phyloP scores from a whole-genome alignment of 345 rosid genomes.

The Rhizophora mangle region DNA sequence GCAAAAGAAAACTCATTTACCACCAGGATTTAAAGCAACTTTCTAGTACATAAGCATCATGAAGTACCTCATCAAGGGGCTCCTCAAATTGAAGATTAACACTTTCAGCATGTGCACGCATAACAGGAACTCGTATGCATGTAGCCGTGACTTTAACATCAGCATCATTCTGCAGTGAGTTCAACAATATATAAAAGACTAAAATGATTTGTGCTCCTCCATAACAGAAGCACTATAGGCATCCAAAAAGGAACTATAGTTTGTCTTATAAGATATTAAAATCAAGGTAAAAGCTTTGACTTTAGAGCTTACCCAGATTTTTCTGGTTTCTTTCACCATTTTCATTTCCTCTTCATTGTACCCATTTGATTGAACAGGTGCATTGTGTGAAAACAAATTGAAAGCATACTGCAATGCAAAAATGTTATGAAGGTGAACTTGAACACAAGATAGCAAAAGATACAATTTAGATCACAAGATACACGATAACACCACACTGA shows the following conservation, averaged over 20 bases:
- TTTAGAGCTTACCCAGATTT: conserved; percentile 77
- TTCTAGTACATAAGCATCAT: background rate
- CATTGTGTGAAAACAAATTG: conserved; percentile 94
- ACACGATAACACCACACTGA: background rate
- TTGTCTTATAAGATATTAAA: background rate
- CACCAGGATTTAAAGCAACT: background rate
- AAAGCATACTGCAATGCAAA: conserved; percentile 77
- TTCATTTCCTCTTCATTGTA: conserved; percentile 99
- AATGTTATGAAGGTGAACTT: background rate
- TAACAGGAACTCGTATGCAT: conserved; percentile 95
- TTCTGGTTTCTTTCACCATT: conserved; percentile 81
- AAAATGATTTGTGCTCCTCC: no score
- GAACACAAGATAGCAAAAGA: background rate
- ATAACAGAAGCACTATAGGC: no score
- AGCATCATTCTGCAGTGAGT: conserved; percentile 51
- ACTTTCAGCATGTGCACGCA: conserved; percentile 99
- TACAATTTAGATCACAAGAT: no score
- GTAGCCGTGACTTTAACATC: conserved; percentile 90
- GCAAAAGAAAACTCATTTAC: background rate
- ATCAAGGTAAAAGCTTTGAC: background rate
- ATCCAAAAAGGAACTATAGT: no score
- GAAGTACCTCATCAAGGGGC: conserved; percentile 80
- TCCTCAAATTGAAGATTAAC: conserved; percentile 94
- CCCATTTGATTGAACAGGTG: conserved; percentile 74
- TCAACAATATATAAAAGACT: no score